A percentile compares a stretch with the other conserved stretches of the same genome.
These are phyloP conservation scores for Acidiella bohemica DNA, from an alignment of 495 filamentous ascomycete genomes.

Conservation along the genomic window DNA sequence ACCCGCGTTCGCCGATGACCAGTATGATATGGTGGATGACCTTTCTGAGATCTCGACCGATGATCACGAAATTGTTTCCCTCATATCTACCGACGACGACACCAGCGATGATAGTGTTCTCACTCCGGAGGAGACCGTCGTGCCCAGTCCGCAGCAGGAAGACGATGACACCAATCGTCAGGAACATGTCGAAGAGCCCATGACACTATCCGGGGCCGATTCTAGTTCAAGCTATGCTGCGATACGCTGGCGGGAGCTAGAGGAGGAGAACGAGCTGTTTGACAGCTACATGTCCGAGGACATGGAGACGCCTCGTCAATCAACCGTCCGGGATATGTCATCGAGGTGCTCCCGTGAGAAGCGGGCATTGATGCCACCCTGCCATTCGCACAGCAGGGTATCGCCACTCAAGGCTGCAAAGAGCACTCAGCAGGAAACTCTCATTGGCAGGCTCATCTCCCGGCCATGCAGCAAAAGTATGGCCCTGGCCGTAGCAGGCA, in stretches of 20 bases:
- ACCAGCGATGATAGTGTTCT: constrained; percentile 1
- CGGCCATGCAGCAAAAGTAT: no score
- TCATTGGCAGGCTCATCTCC: no score
- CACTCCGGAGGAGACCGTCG: constrained; percentile 4
- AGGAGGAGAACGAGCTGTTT: constrained; percentile 2
- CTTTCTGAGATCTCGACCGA: constrained; percentile 15
- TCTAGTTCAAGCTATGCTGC: neutral
- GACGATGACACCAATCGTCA: neutral
- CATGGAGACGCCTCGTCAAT: constrained; percentile 14
- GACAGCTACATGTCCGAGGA: constrained; percentile 10
- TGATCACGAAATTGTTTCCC: constrained; percentile 14
- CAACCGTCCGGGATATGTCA: no score
- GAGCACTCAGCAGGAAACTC: no score
- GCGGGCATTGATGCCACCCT: no score
- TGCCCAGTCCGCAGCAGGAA: neutral
- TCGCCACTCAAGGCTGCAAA: no score
- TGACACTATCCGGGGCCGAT: neutral
- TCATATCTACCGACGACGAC: constrained; percentile 2
- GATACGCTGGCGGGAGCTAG: no score
- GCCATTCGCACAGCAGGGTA: no score
- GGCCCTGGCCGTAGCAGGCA: no score
- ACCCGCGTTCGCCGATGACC: constrained; percentile 6
- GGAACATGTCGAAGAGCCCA: neutral
- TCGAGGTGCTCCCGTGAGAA: no score
- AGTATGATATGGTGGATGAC: constrained; percentile 20